Evolutionary conservation across 352 stramenopile species (phyloP).

Genomic region (Lagenidium giganteum): DNA sequence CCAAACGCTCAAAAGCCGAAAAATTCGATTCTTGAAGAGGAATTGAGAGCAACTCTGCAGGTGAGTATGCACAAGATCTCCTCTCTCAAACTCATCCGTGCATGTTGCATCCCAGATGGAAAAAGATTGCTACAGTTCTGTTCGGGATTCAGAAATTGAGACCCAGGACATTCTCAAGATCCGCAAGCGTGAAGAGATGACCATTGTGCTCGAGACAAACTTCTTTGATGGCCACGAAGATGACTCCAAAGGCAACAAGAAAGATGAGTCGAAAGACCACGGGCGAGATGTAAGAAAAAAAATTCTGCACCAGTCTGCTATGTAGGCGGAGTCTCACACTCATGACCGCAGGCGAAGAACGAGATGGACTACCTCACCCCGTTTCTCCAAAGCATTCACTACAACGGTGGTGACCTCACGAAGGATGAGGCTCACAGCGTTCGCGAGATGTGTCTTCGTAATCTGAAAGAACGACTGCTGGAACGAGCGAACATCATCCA

Average conservation of each 20-base stretch:
- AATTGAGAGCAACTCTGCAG: slow-evolving; percentile 59
- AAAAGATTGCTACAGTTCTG: slow-evolving; percentile 88
- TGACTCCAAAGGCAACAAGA: slow-evolving; percentile 50
- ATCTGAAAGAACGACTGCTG: slow-evolving; percentile 90
- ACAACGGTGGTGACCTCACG: slow-evolving; percentile 36
- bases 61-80: too few species aligned
- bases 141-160: slow-evolving; percentile 86
- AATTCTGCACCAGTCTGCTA: background rate
- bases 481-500: slow-evolving; percentile 95
- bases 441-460: slow-evolving; percentile 88
- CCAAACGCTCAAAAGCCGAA: slow-evolving; percentile 61
- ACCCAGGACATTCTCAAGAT: slow-evolving; percentile 89
- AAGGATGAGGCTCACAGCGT: slow-evolving; percentile 85
- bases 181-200: slow-evolving; percentile 84
- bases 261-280: slow-evolving; percentile 60
- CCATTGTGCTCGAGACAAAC: slow-evolving; percentile 77
- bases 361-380: slow-evolving; percentile 92
- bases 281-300: slow-evolving; percentile 66
- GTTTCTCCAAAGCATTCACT: slow-evolving; percentile 86
- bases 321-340: background rate
- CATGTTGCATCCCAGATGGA: slow-evolving; percentile 39
- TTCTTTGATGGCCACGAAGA: slow-evolving; percentile 80
- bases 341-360: slow-evolving; percentile 36
- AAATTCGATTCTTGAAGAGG: slow-evolving; percentile 67
- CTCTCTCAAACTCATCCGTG: background rate